Evolutionary conservation across 306 rosid species (phyloP).

Genomic region (Cicer chorassanicum): DNA sequence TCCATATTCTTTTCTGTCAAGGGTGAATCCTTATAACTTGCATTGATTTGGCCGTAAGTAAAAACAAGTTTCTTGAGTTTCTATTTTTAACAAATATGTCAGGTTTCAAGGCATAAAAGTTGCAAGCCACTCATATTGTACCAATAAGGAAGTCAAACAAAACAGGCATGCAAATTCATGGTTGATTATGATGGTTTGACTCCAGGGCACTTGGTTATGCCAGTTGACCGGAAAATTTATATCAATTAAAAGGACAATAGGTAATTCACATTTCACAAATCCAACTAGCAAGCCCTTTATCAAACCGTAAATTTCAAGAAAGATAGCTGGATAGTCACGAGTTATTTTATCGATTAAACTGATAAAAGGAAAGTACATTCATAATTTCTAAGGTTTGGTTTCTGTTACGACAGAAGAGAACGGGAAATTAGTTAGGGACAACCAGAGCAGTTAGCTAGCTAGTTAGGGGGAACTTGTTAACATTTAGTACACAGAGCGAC

Average conservation of each 20-base stretch:
- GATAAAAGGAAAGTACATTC: not conserved
- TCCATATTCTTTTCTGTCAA: not conserved
- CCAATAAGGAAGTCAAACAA: constrained; percentile 17
- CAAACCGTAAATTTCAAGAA: constrained; percentile 32
- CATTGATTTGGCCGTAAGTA: constrained; percentile 1
- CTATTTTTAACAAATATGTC: constrained; percentile 7
- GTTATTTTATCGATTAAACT: not conserved
- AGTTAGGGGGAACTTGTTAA: not conserved
- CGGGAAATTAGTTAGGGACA: not conserved
- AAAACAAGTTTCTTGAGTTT: constrained; percentile 12
- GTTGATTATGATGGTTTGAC: constrained; percentile 9
- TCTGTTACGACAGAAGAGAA: not conserved
- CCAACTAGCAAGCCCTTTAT: constrained; percentile 14
- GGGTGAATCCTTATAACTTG: constrained; percentile 19
- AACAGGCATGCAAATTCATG: constrained; percentile 12
- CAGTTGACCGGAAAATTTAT: constrained; percentile 11
- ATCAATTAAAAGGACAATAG: constrained; percentile 7
- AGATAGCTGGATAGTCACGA: not conserved
- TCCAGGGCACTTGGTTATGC: constrained; percentile 23
- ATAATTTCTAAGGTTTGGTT: constrained; percentile 13
- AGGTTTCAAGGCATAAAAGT: constrained; percentile 10
- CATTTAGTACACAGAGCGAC: not conserved
- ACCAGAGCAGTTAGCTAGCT: not conserved
- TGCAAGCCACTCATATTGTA: not conserved
- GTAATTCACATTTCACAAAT: constrained; percentile 28